phyloP scores from a whole-genome alignment of 2,329 filamentous ascomycete species.

The Botrytis sinoallii region DNA sequence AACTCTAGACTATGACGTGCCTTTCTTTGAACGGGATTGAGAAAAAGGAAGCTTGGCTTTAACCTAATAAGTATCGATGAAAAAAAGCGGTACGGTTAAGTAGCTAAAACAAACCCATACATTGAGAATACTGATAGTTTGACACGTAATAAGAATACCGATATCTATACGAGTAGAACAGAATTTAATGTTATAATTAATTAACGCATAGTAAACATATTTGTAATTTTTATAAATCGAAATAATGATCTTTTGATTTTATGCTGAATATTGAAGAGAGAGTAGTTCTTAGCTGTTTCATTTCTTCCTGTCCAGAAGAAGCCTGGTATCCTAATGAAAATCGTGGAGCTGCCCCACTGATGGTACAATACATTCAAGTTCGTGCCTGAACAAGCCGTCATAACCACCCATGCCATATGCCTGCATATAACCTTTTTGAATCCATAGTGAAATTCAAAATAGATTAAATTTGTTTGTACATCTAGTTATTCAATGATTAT shows the following conservation, averaged over 20 bases:
- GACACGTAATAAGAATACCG: background rate
- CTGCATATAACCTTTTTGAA: background rate
- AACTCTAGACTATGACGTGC: background rate
- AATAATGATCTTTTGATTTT: background rate
- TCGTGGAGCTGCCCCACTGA: background rate
- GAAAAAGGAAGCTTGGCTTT: background rate
- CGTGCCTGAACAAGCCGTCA: background rate
- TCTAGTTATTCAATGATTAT: background rate
- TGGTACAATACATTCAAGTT: background rate
- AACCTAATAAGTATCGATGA: background rate
- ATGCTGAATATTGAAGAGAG: background rate
- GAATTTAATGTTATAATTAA: accelerated
- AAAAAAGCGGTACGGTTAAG: background rate
- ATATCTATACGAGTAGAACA: background rate
- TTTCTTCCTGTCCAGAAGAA: background rate
- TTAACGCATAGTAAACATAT: accelerated
- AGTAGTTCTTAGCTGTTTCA: background rate
- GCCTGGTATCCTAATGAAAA: background rate
- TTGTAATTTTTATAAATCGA: background rate
- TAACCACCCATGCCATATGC: background rate
- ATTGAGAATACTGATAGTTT: background rate
- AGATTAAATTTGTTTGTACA: background rate
- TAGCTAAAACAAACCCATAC: background rate
- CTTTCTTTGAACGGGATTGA: background rate
- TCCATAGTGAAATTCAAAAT: background rate